These are phyloP conservation scores for Kodamaea lidongshanica DNA, from an alignment of 805 yeast species.

Conservation along the genomic window DNA sequence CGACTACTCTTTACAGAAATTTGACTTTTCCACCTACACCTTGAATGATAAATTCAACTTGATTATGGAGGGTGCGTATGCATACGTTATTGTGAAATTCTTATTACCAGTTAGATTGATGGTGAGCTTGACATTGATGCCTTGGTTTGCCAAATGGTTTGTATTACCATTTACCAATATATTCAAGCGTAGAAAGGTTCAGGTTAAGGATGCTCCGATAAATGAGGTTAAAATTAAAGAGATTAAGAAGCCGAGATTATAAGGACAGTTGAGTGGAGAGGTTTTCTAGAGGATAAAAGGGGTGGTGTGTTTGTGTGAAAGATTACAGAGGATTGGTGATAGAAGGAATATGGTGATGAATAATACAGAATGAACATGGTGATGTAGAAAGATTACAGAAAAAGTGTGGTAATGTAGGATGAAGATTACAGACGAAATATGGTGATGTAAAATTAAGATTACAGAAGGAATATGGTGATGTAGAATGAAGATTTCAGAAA, in stretches of 20 bases:
- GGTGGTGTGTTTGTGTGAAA: no score
- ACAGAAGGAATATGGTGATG: no score
- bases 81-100: slow-evolving; percentile 64
- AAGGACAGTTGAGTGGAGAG: slow-evolving; percentile 2
- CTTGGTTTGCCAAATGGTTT: slow-evolving; percentile 49
- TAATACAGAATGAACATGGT: no score
- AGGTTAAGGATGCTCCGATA: neutral
- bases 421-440: no score
- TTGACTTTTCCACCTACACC: slow-evolving; percentile 27
- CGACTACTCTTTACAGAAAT: slow-evolving; percentile 43
- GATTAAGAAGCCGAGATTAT: slow-evolving; percentile 32
- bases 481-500: no score
- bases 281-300: neutral
- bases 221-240: slow-evolving; percentile 15
- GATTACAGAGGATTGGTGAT: no score
- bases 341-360: no score
- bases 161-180: slow-evolving; percentile 40
- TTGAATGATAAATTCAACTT: slow-evolving; percentile 49
- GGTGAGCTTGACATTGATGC: slow-evolving; percentile 48
- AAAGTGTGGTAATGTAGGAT: no score
- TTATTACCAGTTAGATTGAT: slow-evolving; percentile 49
- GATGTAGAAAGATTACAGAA: no score
- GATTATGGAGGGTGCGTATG: slow-evolving; percentile 66
- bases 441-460: no score
- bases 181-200: slow-evolving; percentile 13